Conservation (phyloP, 2,329 filamentous ascomycete genomes). For the Colletotrichum australisinense region DNA sequence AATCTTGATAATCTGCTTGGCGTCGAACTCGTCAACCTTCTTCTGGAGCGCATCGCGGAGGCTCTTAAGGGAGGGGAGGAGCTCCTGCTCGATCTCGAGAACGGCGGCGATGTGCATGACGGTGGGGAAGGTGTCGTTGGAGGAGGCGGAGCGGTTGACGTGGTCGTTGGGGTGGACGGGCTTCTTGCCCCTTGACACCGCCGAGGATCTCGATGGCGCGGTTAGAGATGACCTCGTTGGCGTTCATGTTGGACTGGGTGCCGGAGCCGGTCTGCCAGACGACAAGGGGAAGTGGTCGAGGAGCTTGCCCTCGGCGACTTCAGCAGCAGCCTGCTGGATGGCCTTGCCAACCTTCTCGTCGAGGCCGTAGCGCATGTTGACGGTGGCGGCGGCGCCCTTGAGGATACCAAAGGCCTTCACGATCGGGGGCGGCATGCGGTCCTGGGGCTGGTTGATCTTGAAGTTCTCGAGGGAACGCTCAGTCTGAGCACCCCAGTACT, state of each 20-base stretch:
- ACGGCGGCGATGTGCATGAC: conserved; percentile 99
- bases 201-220: conserved; percentile 98
- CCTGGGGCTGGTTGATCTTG: conserved; percentile 98
- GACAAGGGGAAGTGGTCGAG: conserved; percentile 96
- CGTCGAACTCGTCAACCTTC: conserved; percentile 89
- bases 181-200: conserved; percentile 96
- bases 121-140: conserved; percentile 99
- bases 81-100: conserved; percentile 87
- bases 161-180: conserved; percentile 99
- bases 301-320: conserved; percentile 94
- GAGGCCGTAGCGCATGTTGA: conserved; percentile 95
- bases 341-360: conserved; percentile 81
- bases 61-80: conserved; percentile 85
- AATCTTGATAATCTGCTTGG: conserved; percentile 96
- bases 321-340: conserved; percentile 92
- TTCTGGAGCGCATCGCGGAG: conserved; percentile 86
- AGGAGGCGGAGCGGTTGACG: conserved; percentile 98
- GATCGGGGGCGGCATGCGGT: conserved; percentile 95
- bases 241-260: conserved; percentile 99
- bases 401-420: conserved; percentile 95
- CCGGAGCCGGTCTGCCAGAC: conserved; percentile 99
- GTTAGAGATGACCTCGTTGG: conserved; percentile 99
- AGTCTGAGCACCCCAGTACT: conserved; percentile 99
- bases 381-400: conserved; percentile 94
- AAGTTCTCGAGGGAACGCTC: conserved; percentile 98